A percentile compares a stretch with the other conserved stretches of the same genome.
These are phyloP conservation scores for Yamadazyma kitorensis DNA, from an alignment of 805 yeast species.

Conservation along the genomic window DNA sequence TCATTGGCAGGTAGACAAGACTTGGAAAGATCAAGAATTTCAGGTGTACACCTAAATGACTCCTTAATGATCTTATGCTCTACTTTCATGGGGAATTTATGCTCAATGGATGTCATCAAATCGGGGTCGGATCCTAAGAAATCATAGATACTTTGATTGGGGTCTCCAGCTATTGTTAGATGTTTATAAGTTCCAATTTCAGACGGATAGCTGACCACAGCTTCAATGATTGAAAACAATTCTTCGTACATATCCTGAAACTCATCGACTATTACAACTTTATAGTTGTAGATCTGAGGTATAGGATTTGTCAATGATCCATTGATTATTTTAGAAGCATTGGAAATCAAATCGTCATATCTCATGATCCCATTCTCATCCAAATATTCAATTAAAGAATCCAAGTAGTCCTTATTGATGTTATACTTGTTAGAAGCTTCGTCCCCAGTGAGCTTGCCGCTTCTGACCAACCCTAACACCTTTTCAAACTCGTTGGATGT, in stretches of 20 bases:
- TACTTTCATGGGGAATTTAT: slow-evolving; percentile 19
- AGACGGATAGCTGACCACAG: slow-evolving; percentile 35
- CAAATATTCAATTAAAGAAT: slow-evolving; percentile 25
- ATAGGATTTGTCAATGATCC: slow-evolving; percentile 11
- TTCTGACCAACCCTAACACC: slow-evolving; percentile 21
- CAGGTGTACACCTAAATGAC: slow-evolving; percentile 62
- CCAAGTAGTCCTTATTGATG: slow-evolving; percentile 26
- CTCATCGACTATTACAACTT: slow-evolving; percentile 61
- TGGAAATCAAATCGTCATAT: slow-evolving; percentile 34
- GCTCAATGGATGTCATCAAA: slow-evolving; percentile 25
- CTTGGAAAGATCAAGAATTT: slow-evolving; percentile 46
- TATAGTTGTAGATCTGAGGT: slow-evolving; percentile 21
- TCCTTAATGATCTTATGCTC: slow-evolving; percentile 41
- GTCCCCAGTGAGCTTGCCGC: slow-evolving; percentile 18
- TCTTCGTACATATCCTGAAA: slow-evolving; percentile 66
- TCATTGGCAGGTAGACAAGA: slow-evolving; percentile 8
- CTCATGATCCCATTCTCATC: slow-evolving; percentile 32
- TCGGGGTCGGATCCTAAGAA: slow-evolving; percentile 54
- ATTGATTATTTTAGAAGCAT: slow-evolving; percentile 27
- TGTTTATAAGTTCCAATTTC: slow-evolving; percentile 37
- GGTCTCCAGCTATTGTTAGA: slow-evolving; percentile 68
- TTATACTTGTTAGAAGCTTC: slow-evolving; percentile 22
- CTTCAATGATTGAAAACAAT: slow-evolving; percentile 42
- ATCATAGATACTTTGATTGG: slow-evolving; percentile 65
- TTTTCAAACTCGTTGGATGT: slow-evolving; percentile 22